Conservation (phyloP, 1,284 basidiomycete genomes). For the Irpex rosettiformis region DNA sequence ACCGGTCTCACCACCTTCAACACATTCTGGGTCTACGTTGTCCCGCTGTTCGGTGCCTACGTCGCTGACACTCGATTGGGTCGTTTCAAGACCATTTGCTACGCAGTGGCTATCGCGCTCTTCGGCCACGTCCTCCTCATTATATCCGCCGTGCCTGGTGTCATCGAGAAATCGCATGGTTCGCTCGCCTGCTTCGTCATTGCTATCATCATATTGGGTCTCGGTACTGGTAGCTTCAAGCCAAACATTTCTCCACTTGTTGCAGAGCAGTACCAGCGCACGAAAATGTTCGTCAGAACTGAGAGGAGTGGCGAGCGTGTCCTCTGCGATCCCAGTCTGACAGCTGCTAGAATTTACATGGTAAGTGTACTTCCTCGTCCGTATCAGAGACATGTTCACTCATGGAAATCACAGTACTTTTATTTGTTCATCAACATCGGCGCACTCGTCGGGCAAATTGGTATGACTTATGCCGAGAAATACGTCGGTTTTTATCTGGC, state of each 20-base stretch:
- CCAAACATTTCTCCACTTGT: constrained; percentile 76
- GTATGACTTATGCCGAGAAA: constrained; percentile 75
- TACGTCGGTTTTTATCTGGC: constrained; percentile 74
- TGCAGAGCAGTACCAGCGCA: constrained; percentile 71
- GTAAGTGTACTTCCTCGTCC: constrained; percentile 29
- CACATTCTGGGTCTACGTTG: constrained; percentile 59
- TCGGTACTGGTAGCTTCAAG: constrained; percentile 77
- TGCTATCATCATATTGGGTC: constrained; percentile 64
- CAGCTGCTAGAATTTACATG: constrained; percentile 72
- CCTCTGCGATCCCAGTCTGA: constrained; percentile 77
- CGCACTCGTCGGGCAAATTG: constrained; percentile 65
- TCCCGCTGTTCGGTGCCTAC: constrained; percentile 65
- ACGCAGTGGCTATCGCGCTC: constrained; percentile 52
- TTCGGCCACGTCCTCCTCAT: constrained; percentile 76
- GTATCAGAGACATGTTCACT: not conserved
- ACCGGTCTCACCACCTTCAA: constrained; percentile 70
- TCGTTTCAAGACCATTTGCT: constrained; percentile 70
- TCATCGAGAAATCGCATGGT: constrained; percentile 55
- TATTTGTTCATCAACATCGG: constrained; percentile 82
- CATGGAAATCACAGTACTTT: constrained; percentile 50
- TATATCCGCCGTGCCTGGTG: constrained; percentile 65
- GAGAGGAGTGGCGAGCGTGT: constrained; percentile 69
- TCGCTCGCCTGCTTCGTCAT: constrained; percentile 64
- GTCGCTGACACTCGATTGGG: constrained; percentile 76
- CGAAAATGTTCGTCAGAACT: constrained; percentile 51